phyloP scores from a whole-genome alignment of 2,329 filamentous ascomycete genomes.

The Fusarium secorum region DNA sequence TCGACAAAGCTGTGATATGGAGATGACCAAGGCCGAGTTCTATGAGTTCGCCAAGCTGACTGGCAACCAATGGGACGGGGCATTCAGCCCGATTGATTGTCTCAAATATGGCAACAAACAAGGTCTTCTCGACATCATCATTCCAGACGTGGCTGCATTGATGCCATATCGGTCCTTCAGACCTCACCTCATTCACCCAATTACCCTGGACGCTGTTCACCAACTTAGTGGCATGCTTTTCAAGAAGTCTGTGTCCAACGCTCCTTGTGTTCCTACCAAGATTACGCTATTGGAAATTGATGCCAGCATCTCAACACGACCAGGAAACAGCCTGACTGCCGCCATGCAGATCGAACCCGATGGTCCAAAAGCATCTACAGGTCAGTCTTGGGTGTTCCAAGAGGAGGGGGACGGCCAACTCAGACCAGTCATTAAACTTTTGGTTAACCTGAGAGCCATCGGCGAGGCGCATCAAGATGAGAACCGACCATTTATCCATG shows the following conservation, averaged over 20 bases:
- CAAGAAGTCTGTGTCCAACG: constrained; percentile 10
- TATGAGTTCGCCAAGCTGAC: constrained; percentile 3
- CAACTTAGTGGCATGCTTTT: neutral
- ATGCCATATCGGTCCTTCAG: constrained; percentile 5
- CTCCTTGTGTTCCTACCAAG: constrained; percentile 4
- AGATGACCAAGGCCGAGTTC: neutral
- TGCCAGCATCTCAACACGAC: neutral
- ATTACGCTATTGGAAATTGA: neutral
- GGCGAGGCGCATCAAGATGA: neutral
- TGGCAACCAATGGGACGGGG: constrained; percentile 3
- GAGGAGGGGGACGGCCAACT: neutral
- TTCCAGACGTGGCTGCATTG: constrained; percentile 1
- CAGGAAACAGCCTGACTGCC: neutral
- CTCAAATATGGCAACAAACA: neutral
- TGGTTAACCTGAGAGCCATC: neutral
- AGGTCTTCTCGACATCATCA: neutral
- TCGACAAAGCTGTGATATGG: neutral
- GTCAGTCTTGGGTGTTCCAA: constrained; percentile 4
- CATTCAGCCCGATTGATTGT: neutral
- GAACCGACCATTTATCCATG: neutral
- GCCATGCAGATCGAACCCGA: constrained; percentile 1
- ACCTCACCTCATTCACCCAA: constrained; percentile 3
- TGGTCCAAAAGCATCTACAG: neutral
- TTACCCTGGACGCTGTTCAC: neutral
- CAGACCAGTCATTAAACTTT: neutral